Percentiles rank a stretch among this genome's conserved stretches.
Evolutionary conservation across 495 filamentous ascomycete species (phyloP).

Genomic region (Penicillium longicatenatum): DNA sequence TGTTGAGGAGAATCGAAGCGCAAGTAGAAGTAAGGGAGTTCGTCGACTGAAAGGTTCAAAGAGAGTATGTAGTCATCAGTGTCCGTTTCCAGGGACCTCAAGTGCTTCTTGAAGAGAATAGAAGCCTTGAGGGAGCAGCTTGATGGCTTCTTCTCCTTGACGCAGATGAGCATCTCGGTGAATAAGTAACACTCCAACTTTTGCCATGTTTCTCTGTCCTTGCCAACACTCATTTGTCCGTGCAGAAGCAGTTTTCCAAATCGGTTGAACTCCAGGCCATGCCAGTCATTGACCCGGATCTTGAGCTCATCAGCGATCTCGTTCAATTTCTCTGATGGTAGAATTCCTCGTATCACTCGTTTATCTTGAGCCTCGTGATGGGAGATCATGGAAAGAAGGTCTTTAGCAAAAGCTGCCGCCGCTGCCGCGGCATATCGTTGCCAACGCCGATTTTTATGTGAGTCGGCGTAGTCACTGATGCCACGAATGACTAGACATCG

Average conservation of each 20-base stretch:
- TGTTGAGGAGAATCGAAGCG: conserved; percentile 84
- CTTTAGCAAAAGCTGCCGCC: conserved; percentile 17
- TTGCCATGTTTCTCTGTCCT: conserved; percentile 97
- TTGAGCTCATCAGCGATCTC: conserved; percentile 86
- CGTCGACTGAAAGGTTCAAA: conserved; percentile 85
- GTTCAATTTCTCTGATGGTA: conserved; percentile 63
- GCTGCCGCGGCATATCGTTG: conserved; percentile 31
- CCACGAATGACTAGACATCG: conserved; percentile 18
- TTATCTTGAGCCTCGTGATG: background rate
- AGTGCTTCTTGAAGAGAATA: conserved; percentile 96
- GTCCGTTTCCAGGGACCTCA: conserved; percentile 81
- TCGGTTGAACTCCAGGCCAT: conserved; percentile 91
- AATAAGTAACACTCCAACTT: conserved; percentile 98
- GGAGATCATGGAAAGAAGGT: background rate
- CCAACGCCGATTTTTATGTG: conserved; percentile 32
- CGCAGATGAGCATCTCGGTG: conserved; percentile 98
- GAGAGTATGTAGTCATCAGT: conserved; percentile 83
- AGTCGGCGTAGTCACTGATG: conserved; percentile 33
- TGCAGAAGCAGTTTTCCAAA: conserved; percentile 94
- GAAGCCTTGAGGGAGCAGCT: conserved; percentile 94
- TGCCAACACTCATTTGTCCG: conserved; percentile 90
- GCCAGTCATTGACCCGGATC: conserved; percentile 94
- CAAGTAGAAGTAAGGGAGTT: conserved; percentile 96
- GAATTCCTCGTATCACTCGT: no score
- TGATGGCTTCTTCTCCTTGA: conserved; percentile 88